A percentile compares a stretch with the other conserved stretches of the same genome.
Evolutionary conservation across 163 green algal genomes (phyloP).

Genomic region (Scenedesmus sp.): DNA sequence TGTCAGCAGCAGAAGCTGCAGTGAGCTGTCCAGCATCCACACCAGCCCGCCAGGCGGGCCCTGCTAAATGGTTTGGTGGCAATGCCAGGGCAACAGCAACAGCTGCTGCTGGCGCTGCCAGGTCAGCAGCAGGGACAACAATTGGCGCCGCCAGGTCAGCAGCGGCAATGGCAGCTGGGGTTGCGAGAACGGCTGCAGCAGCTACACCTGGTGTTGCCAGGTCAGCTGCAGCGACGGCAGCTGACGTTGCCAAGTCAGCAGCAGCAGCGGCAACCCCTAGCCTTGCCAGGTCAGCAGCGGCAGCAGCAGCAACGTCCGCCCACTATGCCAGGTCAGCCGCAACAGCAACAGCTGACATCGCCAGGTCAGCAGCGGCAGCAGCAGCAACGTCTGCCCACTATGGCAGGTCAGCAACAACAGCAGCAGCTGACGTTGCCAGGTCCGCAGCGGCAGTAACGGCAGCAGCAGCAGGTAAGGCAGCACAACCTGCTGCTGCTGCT

Average conservation of each 20-base stretch:
- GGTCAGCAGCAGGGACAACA: not conserved
- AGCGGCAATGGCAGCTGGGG: not conserved
- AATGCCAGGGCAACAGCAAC: not conserved
- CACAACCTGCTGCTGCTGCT: not conserved
- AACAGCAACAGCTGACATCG: not conserved
- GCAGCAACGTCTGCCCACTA: not conserved
- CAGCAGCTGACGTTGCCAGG: not conserved
- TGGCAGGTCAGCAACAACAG: not conserved
- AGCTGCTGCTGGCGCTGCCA: not conserved
- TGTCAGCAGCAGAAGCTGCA: not conserved
- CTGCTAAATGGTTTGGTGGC: not conserved
- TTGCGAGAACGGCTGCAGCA: not conserved
- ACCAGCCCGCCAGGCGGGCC: not conserved
- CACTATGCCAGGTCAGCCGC: too few relatives aligned
- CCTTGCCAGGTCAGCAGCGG: too few relatives aligned
- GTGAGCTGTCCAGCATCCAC: not conserved
- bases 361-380: not conserved
- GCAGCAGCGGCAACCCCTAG: too few relatives aligned
- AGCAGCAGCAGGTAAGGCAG: not conserved
- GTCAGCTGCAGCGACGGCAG: not conserved
- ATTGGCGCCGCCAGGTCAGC: not conserved
- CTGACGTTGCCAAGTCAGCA: too few relatives aligned
- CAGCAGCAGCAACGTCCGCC: too few relatives aligned
- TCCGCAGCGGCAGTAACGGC: not conserved
- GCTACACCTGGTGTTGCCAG: not conserved